Base-by-base conservation (phyloP, 2,329 filamentous ascomycete species). In the Neopestalotiopsis rosae region DNA sequence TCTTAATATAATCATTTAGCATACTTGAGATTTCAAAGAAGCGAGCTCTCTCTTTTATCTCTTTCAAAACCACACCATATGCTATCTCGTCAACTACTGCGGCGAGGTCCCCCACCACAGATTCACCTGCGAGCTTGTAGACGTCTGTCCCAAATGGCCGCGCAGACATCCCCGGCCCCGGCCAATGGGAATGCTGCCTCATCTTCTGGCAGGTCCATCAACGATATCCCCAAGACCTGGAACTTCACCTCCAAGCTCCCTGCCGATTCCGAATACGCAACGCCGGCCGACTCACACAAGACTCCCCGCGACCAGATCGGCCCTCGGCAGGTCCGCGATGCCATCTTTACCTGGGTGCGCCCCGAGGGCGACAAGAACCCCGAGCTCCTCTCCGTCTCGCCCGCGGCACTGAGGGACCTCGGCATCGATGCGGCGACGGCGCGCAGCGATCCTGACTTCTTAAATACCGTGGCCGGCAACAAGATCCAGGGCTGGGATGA, bases 271-370 rank as follows among this genome's bases (percentile, higher is more conserved):
- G 82, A 88, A 34, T 97, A 93, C 77, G 91, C 94, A 17, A 97
- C 94, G 0, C 94, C 96, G 0, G 87, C 90, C 70, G 87, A 88
- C 69, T 98, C 95, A 0, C 94, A 98, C 80, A 88, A 89, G 73
- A 94, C 94, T 0, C 91, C 94, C 1, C 90, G 95, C 75, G 87
- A 92, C 68, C 83, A 91, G 45, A 91, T 98, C 63, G 87, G 88
- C 0, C 95, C 96, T 17, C 92, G 95, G 63, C 86, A 94, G 79
- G 96, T 99, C 56, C 94, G 91, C 77, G 89, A 91, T 69, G 95
- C 96, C 4, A 82, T 95, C 65, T 99, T 93, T 81, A 97, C 95
- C 9, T 99, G 91, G 86, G 94, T 99, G 24, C 90, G 94, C 4
- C 96, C 96, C 0, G 92, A 95, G 75, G 81, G 86, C 24, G 87